Evolutionary conservation across 2,329 filamentous ascomycete genomes (phyloP).

Genomic region (Cephalotrichum gorgonifer): DNA sequence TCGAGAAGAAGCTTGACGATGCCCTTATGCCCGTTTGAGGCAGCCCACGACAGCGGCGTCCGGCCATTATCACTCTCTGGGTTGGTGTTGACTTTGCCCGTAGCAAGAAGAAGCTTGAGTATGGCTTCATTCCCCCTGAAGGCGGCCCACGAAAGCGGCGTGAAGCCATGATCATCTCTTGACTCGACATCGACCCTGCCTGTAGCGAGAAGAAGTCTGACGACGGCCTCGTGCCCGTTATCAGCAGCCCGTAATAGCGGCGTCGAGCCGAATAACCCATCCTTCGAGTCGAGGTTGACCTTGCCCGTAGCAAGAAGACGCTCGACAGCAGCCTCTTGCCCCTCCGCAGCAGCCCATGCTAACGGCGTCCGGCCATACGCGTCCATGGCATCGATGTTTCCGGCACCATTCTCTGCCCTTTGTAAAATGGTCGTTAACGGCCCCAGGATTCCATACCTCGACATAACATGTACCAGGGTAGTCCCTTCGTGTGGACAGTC

Average conservation of each 20-base stretch:
- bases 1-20: neutral
- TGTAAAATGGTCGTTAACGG: neutral
- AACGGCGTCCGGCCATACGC: neutral
- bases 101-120: neutral
- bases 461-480: neutral
- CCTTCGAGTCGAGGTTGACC: neutral
- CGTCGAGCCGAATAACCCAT: neutral
- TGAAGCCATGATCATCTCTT: neutral
- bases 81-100: neutral
- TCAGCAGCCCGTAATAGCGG: neutral
- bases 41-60: neutral
- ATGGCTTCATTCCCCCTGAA: neutral
- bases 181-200: neutral
- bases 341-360: neutral
- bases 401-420: neutral
- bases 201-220: neutral
- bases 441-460: neutral
- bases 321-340: neutral
- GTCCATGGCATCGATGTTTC: neutral
- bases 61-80: conserved; percentile 8
- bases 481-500: no score
- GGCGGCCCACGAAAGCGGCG: neutral
- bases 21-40: neutral
- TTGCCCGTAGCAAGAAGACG: neutral
- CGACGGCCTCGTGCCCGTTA: neutral